phyloP scores from a whole-genome alignment of 768 basidiomycete species.

The Tricholomella constricta region DNA sequence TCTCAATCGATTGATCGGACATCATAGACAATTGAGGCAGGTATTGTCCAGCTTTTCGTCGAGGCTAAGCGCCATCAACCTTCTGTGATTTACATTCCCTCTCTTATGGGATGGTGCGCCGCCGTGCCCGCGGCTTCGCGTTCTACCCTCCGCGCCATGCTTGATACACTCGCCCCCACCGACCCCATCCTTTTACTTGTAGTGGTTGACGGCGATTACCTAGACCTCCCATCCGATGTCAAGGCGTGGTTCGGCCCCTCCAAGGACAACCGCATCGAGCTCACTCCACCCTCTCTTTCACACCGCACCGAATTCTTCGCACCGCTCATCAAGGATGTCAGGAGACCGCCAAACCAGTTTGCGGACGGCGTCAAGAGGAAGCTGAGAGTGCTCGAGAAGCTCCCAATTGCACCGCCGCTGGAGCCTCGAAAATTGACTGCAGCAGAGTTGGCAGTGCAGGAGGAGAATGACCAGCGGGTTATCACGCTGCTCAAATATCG shows the following conservation, averaged over 20 bases:
- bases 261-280: constrained; percentile 71
- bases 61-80: constrained; percentile 98
- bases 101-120: constrained; percentile 81
- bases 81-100: constrained; percentile 93
- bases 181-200: constrained; percentile 94
- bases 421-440: constrained; percentile 82
- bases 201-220: constrained; percentile 77
- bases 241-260: constrained; percentile 87
- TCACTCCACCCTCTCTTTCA: constrained; percentile 50
- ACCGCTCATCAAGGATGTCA: constrained; percentile 66
- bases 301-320: constrained; percentile 79
- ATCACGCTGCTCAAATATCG: constrained; percentile 85
- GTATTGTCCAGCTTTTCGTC: constrained; percentile 91
- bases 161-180: constrained; percentile 87
- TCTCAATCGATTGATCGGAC: constrained; percentile 1
- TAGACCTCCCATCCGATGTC: constrained; percentile 77
- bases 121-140: constrained; percentile 84
- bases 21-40: constrained; percentile 81
- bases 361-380: constrained; percentile 85
- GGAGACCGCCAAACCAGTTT: constrained; percentile 81
- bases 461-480: constrained; percentile 76
- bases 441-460: constrained; percentile 80
- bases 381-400: constrained; percentile 80
- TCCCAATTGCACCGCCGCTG: constrained; percentile 88
- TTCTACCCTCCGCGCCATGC: constrained; percentile 84